Percentiles rank a stretch among this genome's conserved stretches.
Conservation (phyloP, 1,139 yeast genomes). For the Hemisphaericaspora subhashii region DNA sequence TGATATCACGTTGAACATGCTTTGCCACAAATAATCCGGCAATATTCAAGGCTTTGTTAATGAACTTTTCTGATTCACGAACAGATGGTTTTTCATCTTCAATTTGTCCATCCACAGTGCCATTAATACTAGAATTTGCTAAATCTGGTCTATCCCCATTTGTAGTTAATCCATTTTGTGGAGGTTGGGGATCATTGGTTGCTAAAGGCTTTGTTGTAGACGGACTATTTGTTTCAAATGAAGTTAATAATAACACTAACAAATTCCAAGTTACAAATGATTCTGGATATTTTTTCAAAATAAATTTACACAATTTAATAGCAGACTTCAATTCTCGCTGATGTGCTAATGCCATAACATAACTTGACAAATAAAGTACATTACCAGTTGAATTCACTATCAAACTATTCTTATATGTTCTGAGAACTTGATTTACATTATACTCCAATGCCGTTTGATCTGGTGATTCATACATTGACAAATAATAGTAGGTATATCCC, state of each 20-base stretch:
- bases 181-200: constrained; percentile 8
- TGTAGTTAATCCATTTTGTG: constrained; percentile 1
- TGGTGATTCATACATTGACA: constrained; percentile 31
- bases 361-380: constrained; percentile 30
- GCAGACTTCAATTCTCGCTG: constrained; percentile 28
- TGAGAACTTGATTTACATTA: constrained; percentile 20
- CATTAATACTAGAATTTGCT: background rate
- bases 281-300: constrained; percentile 44
- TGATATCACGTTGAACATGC: constrained; percentile 28
- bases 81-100: constrained; percentile 9
- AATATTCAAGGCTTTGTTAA: constrained; percentile 44
- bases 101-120: background rate
- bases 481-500: constrained; percentile 34
- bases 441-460: constrained; percentile 20
- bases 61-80: constrained; percentile 39
- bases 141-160: constrained; percentile 7
- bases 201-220: constrained; percentile 17
- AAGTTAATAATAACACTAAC: constrained; percentile 32
- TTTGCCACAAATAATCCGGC: constrained; percentile 41
- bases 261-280: constrained; percentile 49
- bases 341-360: constrained; percentile 40
- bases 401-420: constrained; percentile 36
- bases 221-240: constrained; percentile 28
- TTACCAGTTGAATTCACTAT: constrained; percentile 43
- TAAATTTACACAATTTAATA: constrained; percentile 41